Evolutionary conservation across 371 early-diverging fungal species (phyloP), one percentile per base, ranked within the genome.

Genomic region (Actinomortierella wolfii): DNA sequence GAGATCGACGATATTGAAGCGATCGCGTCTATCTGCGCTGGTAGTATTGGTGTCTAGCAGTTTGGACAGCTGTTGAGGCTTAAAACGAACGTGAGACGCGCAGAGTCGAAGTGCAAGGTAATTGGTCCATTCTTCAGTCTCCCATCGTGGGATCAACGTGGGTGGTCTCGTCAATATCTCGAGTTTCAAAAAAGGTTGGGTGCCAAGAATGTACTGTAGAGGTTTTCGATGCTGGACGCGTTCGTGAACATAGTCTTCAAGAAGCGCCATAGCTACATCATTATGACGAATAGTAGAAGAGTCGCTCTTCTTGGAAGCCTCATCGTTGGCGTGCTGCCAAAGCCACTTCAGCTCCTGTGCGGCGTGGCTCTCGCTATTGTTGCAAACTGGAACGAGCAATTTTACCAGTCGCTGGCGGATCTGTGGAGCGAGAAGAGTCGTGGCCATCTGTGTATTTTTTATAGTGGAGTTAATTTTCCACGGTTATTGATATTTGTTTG

Each of bases 71-170:
- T n/a, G 57, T 6, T 43, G 44, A 40, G 49, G 43, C n/a, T 18
- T 46, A 7, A 47, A 57, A 20, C 5, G 26, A 11, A 18, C 53
- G 41, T 57, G 44, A 41, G 44, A 54, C 59, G 18, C 63, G 77
- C 29, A 91, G 55, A 49, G 80, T 44, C 4, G 70, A 59, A 4
- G 4, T 24, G 82, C 79, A 3, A 91, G 64, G 26, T 82, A 67
- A 39, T 81, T 58, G n/a, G 88, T 84, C 94, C 94, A 94, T 77
- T 94, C 94, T 78, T 96, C 95, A 0, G 97, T 96, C 67, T 96
- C 97, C 94, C 93, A 93, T 65, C 89, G 83, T 50, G 97, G 97
- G 56, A 96, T 95, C 5, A 96, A 78, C 13, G 85, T 86, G 0
- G 95, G 95, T 26, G 87, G 85, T 40, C 88, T 76, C 13, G 89